A percentile compares a stretch with the other conserved stretches of the same genome.
phyloP scores from a whole-genome alignment of 2,329 filamentous ascomycete species.

The Trichoderma harzianum region DNA sequence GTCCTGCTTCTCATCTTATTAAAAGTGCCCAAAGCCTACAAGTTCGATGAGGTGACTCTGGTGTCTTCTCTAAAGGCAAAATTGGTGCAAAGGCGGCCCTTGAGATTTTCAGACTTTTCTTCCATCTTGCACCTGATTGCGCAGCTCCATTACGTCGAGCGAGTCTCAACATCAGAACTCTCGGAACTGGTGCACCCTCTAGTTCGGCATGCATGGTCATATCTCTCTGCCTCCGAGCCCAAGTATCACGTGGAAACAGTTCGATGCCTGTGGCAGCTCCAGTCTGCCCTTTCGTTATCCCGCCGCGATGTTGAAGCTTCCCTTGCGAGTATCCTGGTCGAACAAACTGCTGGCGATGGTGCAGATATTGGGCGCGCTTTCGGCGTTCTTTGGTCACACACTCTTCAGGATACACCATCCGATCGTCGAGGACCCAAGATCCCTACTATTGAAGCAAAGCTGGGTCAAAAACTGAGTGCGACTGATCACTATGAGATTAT shows the following conservation, averaged over 20 bases:
- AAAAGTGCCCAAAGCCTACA: constrained; percentile 46
- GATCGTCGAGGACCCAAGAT: constrained; percentile 51
- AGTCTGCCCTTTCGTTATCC: constrained; percentile 63
- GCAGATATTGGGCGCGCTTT: constrained; percentile 68
- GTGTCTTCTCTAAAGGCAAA: constrained; percentile 50
- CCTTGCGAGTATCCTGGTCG: constrained; percentile 66
- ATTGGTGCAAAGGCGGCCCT: constrained; percentile 36
- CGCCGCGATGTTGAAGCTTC: constrained; percentile 78
- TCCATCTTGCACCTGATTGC: constrained; percentile 57
- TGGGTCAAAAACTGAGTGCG: constrained; percentile 47
- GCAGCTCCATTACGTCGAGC: constrained; percentile 52
- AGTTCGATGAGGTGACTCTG: constrained; percentile 45
- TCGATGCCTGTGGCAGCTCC: constrained; percentile 79
- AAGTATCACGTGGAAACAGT: constrained; percentile 96
- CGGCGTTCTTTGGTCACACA: constrained; percentile 78
- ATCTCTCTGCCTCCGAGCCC: constrained; percentile 75
- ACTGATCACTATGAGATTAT: constrained; percentile 67
- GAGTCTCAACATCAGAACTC: constrained; percentile 51
- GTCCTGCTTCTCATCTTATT: constrained; percentile 56
- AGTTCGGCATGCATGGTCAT: constrained; percentile 72
- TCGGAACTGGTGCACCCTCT: constrained; percentile 65
- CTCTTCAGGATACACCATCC: constrained; percentile 56
- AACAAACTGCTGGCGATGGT: constrained; percentile 34
- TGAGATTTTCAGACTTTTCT: constrained; percentile 55
- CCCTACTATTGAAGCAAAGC: constrained; percentile 34